Evolutionary conservation across 257 asterid genomes (phyloP).

Genomic region (Penstemon newberryi): DNA sequence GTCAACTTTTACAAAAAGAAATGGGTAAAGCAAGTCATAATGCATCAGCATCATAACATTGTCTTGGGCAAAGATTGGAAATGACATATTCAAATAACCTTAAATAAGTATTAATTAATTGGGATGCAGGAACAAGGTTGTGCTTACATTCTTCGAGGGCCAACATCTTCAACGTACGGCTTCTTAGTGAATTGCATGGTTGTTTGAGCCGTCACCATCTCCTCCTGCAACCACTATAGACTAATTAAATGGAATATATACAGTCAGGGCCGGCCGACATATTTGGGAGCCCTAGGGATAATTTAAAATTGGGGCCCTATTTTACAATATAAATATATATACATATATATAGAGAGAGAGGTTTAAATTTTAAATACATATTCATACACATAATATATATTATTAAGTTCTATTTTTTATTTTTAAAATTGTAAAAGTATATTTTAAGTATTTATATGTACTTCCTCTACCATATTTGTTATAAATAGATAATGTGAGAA

Average conservation of each 20-base stretch:
- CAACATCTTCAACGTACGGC: constrained; percentile 80
- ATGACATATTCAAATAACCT: background rate
- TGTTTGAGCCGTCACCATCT: constrained; percentile 46
- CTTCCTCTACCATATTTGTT: no score
- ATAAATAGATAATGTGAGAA: no score
- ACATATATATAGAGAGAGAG: no score
- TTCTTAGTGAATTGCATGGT: constrained; percentile 61
- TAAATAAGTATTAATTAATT: background rate
- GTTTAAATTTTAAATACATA: no score
- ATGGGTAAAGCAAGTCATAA: background rate
- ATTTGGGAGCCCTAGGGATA: no score
- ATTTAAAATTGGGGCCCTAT: no score
- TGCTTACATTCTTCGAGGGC: constrained; percentile 78
- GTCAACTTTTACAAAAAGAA: background rate
- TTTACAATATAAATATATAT: no score
- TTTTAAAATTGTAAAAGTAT: no score
- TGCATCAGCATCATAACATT: background rate
- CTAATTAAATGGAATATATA: background rate
- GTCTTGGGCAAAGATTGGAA: background rate
- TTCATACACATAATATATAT: no score
- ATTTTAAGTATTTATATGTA: no score
- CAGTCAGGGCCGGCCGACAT: no score
- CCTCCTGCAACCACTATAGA: constrained; percentile 23
- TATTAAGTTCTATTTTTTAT: no score
- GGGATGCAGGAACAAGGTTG: background rate